These are phyloP conservation scores for Exophiala lecanii-corni DNA, from an alignment of 2,329 filamentous ascomycete species.

Conservation along the genomic window DNA sequence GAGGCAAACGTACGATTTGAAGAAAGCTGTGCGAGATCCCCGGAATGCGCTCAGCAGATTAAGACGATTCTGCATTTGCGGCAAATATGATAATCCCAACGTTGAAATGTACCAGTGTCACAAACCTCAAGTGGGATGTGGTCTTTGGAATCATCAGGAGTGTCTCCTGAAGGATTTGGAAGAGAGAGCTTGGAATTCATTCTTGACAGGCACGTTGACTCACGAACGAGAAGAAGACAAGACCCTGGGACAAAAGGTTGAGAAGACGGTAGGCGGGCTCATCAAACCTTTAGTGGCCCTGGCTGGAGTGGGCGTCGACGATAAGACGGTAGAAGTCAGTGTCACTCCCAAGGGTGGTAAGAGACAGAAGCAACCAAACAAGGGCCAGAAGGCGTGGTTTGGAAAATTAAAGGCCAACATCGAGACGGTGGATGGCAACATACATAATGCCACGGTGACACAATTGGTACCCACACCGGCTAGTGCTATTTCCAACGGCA, in stretches of 20 bases:
- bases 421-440: slow-evolving; percentile 7
- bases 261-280: slow-evolving; percentile 3
- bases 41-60: slow-evolving; percentile 24
- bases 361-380: slow-evolving; percentile 4
- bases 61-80: slow-evolving; percentile 50
- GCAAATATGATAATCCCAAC: slow-evolving; percentile 58
- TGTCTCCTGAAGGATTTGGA: slow-evolving; percentile 43
- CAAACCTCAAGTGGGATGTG: slow-evolving; percentile 44
- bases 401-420: slow-evolving; percentile 19
- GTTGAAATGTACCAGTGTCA: slow-evolving; percentile 57
- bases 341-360: slow-evolving; percentile 8
- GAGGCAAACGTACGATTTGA: slow-evolving; percentile 58
- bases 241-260: slow-evolving; percentile 9
- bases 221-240: slow-evolving; percentile 12
- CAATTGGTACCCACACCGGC: slow-evolving; percentile 13
- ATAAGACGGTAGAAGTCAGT: background rate
- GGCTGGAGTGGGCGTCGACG: slow-evolving; percentile 3
- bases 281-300: slow-evolving; percentile 5
- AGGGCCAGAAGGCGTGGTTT: slow-evolving; percentile 13
- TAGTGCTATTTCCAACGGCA: slow-evolving; percentile 3
- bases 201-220: slow-evolving; percentile 12
- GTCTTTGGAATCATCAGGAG: slow-evolving; percentile 60
- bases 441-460: slow-evolving; percentile 11
- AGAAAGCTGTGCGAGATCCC: slow-evolving; percentile 1
- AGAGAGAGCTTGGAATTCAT: slow-evolving; percentile 13